These are phyloP conservation scores for Aspergillus diversus DNA, from an alignment of 495 filamentous ascomycete genomes.

Conservation along the genomic window DNA sequence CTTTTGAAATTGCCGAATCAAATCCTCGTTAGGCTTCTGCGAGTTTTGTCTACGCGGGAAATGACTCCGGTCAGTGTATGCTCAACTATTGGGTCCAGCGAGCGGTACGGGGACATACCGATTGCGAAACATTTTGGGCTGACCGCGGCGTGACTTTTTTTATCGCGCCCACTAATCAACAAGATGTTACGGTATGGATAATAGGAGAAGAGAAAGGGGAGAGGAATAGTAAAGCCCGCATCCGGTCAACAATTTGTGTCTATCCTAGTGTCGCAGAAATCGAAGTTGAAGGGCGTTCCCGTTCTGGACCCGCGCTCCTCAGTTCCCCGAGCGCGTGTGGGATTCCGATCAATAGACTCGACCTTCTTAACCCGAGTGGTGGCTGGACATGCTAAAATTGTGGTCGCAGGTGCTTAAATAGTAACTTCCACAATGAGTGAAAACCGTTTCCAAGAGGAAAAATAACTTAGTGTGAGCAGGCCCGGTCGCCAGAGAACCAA, in stretches of 20 bases:
- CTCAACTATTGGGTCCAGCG: conserved; percentile 5
- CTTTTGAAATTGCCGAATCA: conserved; percentile 82
- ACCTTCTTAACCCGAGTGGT: neutral
- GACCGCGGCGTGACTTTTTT: conserved; percentile 11
- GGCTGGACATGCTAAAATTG: neutral
- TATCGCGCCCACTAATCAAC: conserved; percentile 6
- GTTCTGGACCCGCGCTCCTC: neutral
- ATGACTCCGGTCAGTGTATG: conserved; percentile 18
- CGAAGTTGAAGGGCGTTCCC: neutral
- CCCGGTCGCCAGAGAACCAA: neutral
- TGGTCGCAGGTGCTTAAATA: neutral
- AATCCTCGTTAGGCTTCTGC: conserved; percentile 84
- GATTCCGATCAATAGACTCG: neutral
- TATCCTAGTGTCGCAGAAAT: neutral
- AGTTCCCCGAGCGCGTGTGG: neutral
- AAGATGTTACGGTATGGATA: neutral
- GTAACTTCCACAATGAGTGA: neutral
- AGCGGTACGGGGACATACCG: conserved; percentile 33
- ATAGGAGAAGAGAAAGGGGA: neutral
- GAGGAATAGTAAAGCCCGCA: neutral
- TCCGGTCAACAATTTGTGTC: neutral
- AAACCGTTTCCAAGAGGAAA: neutral
- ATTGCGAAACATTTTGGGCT: conserved; percentile 46
- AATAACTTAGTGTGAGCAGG: neutral
- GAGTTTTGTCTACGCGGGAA: conserved; percentile 65